phyloP scores from a whole-genome alignment of 1,284 basidiomycete genomes.

The Pseudozyma hubeiensis region DNA sequence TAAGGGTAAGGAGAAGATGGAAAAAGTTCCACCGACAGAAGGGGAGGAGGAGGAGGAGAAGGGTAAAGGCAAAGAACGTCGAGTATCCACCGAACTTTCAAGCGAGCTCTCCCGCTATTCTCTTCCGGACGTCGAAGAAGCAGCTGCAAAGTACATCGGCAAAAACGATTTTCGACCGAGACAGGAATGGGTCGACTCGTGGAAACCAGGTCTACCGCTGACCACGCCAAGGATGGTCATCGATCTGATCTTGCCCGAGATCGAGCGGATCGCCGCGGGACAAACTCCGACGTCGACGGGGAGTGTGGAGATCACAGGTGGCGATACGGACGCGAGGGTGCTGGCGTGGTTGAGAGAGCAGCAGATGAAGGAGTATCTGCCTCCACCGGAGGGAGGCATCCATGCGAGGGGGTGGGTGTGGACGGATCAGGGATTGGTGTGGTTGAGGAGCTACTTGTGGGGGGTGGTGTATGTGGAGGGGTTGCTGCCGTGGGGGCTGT shows the following conservation, averaged over 20 bases:
- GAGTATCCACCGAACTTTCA: slow-evolving; percentile 17
- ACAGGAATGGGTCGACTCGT: slow-evolving; percentile 59
- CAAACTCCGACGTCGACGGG: background rate
- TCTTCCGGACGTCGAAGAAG: slow-evolving; percentile 26
- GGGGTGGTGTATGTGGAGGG: slow-evolving; percentile 57
- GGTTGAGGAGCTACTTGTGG: slow-evolving; percentile 65
- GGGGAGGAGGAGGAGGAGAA: background rate
- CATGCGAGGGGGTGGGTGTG: slow-evolving; percentile 56
- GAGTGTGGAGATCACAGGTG: slow-evolving; percentile 23
- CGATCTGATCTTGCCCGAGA: slow-evolving; percentile 46
- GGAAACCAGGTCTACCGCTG: slow-evolving; percentile 51
- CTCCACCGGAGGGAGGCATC: slow-evolving; percentile 11
- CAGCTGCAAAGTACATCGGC: slow-evolving; percentile 52
- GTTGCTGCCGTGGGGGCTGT: slow-evolving; percentile 53
- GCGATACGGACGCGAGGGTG: slow-evolving; percentile 56
- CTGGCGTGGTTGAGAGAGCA: slow-evolving; percentile 60
- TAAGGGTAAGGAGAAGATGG: slow-evolving; percentile 23
- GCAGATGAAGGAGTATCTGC: slow-evolving; percentile 35
- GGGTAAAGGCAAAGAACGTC: slow-evolving; percentile 48
- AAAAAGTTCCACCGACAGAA: slow-evolving; percentile 19
- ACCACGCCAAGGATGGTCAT: slow-evolving; percentile 43
- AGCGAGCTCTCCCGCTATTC: slow-evolving; percentile 37
- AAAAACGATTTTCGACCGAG: slow-evolving; percentile 60
- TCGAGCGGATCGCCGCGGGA: slow-evolving; percentile 54
- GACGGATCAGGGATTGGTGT: slow-evolving; percentile 54